These are phyloP conservation scores for Camelina neglecta DNA, from an alignment of 345 rosid species.

Conservation along the genomic window DNA sequence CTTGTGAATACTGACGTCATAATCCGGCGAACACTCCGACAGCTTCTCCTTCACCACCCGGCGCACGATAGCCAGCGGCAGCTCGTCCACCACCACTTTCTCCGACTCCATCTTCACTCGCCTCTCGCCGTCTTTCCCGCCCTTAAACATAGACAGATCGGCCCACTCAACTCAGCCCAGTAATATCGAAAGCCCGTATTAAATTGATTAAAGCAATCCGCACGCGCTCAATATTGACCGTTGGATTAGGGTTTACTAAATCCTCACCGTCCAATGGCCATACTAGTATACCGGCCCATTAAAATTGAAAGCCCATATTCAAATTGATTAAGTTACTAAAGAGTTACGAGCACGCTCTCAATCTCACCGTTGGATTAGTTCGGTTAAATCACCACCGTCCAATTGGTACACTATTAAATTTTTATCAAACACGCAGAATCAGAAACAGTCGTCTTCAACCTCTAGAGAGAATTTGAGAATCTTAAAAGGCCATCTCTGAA, in stretches of 20 bases:
- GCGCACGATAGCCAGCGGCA: conserved; percentile 82
- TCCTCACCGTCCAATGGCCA: not conserved
- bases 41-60: conserved; percentile 92
- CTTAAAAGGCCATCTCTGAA: not conserved
- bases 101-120: conserved; percentile 47
- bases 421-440: not conserved
- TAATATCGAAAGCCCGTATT: not conserved
- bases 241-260: not conserved
- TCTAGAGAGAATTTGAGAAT: conserved; percentile 3
- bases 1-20: conserved; percentile 55
- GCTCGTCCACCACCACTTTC: conserved; percentile 77
- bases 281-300: conserved; percentile 6
- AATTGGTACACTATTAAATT: not conserved
- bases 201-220: no score
- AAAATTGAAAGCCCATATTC: not conserved
- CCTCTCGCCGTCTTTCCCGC: conserved; percentile 39
- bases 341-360: not conserved
- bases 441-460: conserved; percentile 36
- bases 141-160: not conserved
- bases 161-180: conserved; percentile 13
- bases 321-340: not conserved
- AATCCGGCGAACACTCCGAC: conserved; percentile 67
- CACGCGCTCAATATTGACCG: not conserved
- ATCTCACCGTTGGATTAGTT: not conserved
- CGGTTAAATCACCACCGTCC: not conserved